Conservation (phyloP, 2,329 filamentous ascomycete species). For the Aspergillus sp. region DNA sequence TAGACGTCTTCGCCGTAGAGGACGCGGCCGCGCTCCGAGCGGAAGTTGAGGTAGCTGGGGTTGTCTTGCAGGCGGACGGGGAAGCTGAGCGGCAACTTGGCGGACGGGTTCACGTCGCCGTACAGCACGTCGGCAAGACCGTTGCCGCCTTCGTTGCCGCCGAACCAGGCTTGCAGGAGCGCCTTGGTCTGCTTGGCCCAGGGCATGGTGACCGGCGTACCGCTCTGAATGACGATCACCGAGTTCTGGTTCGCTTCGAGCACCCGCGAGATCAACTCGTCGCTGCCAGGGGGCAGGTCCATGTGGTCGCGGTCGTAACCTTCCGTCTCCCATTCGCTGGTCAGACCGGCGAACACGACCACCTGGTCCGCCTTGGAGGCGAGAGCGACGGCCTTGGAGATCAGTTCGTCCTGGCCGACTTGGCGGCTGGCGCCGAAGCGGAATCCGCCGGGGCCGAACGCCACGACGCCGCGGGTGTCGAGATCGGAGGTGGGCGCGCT, state of each 20-base stretch:
- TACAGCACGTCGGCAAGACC: slow-evolving; percentile 76
- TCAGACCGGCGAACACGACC: slow-evolving; percentile 74
- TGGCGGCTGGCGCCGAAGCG: slow-evolving; percentile 62
- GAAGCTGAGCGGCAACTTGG: slow-evolving; percentile 73
- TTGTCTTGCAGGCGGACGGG: slow-evolving; percentile 68
- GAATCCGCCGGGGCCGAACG: slow-evolving; percentile 61
- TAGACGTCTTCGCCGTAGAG: slow-evolving; percentile 80
- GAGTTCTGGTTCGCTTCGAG: slow-evolving; percentile 67
- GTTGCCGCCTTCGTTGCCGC: slow-evolving; percentile 83
- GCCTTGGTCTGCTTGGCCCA: slow-evolving; percentile 50
- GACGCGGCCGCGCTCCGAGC: slow-evolving; percentile 66
- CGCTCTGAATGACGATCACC: slow-evolving; percentile 73
- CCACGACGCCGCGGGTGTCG: slow-evolving; percentile 47
- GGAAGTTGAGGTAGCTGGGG: slow-evolving; percentile 74
- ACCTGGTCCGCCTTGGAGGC: slow-evolving; percentile 74
- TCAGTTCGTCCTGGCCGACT: slow-evolving; percentile 58
- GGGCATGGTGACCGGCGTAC: slow-evolving; percentile 62
- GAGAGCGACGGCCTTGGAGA: slow-evolving; percentile 65
- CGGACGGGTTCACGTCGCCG: slow-evolving; percentile 71
- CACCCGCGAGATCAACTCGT: slow-evolving; percentile 63
- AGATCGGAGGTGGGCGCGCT: slow-evolving; percentile 60
- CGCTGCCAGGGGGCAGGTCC: slow-evolving; percentile 56
- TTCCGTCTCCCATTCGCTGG: slow-evolving; percentile 79
- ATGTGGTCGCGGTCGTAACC: slow-evolving; percentile 61
- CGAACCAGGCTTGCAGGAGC: slow-evolving; percentile 78